A percentile compares a stretch with the other conserved stretches of the same genome.
Conservation (phyloP, 257 asterid species). For the Perilla frutescens region DNA sequence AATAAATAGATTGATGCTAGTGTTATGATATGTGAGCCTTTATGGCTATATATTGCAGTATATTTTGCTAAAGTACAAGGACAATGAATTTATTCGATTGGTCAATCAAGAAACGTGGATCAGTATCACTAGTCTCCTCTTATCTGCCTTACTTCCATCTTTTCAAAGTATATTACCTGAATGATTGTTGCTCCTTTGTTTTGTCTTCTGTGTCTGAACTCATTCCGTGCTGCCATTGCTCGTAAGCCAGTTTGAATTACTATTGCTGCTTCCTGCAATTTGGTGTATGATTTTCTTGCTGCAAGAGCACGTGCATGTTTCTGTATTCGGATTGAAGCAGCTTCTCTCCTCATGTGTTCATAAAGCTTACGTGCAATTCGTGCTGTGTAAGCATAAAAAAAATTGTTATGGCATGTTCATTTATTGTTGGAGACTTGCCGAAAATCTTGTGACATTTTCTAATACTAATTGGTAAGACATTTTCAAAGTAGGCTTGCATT, state of each 20-base stretch:
- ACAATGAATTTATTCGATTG: neutral
- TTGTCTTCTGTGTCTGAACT: slow-evolving; percentile 70
- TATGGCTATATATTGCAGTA: neutral
- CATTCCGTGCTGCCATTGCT: slow-evolving; percentile 86
- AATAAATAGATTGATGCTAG: slow-evolving; percentile 17
- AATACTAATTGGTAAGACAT: slow-evolving; percentile 1
- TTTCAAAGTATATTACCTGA: slow-evolving; percentile 59
- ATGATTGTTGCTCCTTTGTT: slow-evolving; percentile 74
- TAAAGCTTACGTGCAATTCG: slow-evolving; percentile 71
- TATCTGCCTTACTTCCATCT: neutral
- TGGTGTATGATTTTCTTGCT: slow-evolving; percentile 67
- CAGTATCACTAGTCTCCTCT: neutral
- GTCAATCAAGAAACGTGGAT: neutral
- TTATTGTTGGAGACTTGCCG: neutral
- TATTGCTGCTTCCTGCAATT: slow-evolving; percentile 64
- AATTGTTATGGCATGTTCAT: neutral
- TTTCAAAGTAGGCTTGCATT: neutral
- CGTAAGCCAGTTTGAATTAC: slow-evolving; percentile 88
- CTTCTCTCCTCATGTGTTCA: slow-evolving; percentile 78
- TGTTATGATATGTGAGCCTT: neutral
- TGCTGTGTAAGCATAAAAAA: slow-evolving; percentile 50
- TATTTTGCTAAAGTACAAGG: neutral
- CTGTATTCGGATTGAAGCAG: slow-evolving; percentile 88
- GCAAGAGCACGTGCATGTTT: slow-evolving; percentile 73
- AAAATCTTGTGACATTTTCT: slow-evolving; percentile 13